Conservation (phyloP, 2,329 filamentous ascomycete species). For the Zasmidium angulare region DNA sequence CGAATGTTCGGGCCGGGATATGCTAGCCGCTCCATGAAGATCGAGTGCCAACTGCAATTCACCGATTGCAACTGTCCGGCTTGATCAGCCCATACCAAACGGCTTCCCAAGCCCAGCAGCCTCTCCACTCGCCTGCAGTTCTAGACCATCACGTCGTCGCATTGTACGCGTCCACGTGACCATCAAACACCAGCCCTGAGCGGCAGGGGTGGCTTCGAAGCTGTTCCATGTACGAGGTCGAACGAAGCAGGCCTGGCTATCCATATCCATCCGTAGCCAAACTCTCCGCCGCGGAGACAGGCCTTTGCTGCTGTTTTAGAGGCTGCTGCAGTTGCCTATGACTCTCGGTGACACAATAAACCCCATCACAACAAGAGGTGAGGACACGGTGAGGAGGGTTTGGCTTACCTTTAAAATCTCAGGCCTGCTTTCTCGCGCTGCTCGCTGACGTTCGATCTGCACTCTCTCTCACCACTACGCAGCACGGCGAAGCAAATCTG, state of each 20-base stretch:
- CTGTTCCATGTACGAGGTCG: constrained; percentile 3
- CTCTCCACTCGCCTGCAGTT: background rate
- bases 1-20: background rate
- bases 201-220: background rate
- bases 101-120: background rate
- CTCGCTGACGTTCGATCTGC: constrained; percentile 1
- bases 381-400: background rate
- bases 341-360: constrained; percentile 7
- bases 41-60: background rate
- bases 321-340: constrained; percentile 5
- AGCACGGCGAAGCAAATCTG: background rate
- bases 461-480: background rate
- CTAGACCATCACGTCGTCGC: background rate
- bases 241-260: constrained; percentile 1
- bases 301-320: constrained; percentile 1
- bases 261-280: constrained; percentile 11
- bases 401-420: background rate
- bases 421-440: background rate
- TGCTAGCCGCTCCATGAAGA: background rate
- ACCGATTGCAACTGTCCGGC: constrained; percentile 1
- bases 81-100: background rate
- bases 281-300: constrained; percentile 8
- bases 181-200: background rate
- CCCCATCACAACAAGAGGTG: background rate
- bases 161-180: constrained; percentile 1